phyloP scores from a whole-genome alignment of 441 rosid genomes.

The Adansonia gregorii region DNA sequence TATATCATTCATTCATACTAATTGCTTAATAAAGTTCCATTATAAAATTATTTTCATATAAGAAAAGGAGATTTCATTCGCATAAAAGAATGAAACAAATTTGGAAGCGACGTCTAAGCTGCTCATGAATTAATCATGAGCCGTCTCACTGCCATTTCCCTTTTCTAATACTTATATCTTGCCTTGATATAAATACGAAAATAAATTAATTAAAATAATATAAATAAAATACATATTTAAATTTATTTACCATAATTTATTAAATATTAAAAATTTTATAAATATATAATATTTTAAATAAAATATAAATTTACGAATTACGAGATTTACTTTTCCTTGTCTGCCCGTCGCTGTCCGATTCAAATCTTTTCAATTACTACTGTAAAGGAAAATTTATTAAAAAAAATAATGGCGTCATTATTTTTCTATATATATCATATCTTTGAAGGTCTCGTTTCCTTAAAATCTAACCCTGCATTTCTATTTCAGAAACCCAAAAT shows the following conservation, averaged over 20 bases:
- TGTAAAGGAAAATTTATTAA: background rate
- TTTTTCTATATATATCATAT: background rate
- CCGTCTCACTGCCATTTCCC: background rate
- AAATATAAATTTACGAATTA: no score
- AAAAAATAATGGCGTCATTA: background rate
- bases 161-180: no score
- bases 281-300: no score
- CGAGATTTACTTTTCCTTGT: background rate
- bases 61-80: background rate
- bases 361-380: background rate
- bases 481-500: background rate
- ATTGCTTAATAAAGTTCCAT: no score
- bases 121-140: background rate
- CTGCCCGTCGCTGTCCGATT: background rate
- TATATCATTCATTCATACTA: no score
- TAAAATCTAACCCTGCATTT: background rate
- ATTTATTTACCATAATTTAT: no score
- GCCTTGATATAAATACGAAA: no score
- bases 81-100: background rate
- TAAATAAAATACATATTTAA: no score
- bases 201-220: no score
- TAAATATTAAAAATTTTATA: no score
- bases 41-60: no score
- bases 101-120: background rate
- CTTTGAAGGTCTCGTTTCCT: background rate